A percentile compares a stretch with the other conserved stretches of the same genome.
Conservation (phyloP, 345 rosid genomes). For the Brassica cretica region DNA sequence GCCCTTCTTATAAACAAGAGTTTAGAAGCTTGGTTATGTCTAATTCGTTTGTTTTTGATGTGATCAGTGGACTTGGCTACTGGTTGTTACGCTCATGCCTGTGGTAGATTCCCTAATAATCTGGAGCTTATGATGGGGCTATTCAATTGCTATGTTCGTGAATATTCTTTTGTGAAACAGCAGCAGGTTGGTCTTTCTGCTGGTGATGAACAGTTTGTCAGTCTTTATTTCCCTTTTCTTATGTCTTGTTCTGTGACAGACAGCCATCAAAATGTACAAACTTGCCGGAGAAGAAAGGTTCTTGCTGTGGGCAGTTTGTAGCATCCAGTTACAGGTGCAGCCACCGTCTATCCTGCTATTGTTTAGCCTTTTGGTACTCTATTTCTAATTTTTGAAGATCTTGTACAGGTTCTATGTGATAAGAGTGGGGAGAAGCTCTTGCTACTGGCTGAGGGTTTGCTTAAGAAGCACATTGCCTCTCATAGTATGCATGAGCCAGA, state of each 20-base stretch:
- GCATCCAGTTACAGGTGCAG: conserved; percentile 93
- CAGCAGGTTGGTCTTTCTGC: conserved; percentile 71
- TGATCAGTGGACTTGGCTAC: conserved; percentile 91
- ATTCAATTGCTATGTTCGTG: conserved; percentile 93
- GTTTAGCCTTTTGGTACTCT: background rate
- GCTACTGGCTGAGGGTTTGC: conserved; percentile 86
- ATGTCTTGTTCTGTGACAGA: conserved; percentile 56
- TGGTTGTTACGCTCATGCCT: conserved; percentile 84
- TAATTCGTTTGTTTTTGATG: background rate
- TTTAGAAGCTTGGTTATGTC: conserved; percentile 9
- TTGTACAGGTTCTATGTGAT: conserved; percentile 73
- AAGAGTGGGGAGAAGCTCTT: conserved; percentile 83
- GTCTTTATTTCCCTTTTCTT: background rate
- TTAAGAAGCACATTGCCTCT: conserved; percentile 83
- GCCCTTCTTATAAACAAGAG: background rate
- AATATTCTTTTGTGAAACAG: conserved; percentile 90
- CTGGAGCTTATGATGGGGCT: conserved; percentile 95
- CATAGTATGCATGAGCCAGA: conserved; percentile 98
- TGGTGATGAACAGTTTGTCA: background rate
- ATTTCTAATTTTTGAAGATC: conserved; percentile 28
- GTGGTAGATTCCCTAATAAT: conserved; percentile 73
- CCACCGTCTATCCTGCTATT: background rate
- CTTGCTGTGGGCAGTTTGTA: conserved; percentile 98
- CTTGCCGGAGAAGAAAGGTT: conserved; percentile 89
- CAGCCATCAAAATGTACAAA: conserved; percentile 96